phyloP scores from a whole-genome alignment of 352 stramenopile species.

The Phytophthora cryptogea region DNA sequence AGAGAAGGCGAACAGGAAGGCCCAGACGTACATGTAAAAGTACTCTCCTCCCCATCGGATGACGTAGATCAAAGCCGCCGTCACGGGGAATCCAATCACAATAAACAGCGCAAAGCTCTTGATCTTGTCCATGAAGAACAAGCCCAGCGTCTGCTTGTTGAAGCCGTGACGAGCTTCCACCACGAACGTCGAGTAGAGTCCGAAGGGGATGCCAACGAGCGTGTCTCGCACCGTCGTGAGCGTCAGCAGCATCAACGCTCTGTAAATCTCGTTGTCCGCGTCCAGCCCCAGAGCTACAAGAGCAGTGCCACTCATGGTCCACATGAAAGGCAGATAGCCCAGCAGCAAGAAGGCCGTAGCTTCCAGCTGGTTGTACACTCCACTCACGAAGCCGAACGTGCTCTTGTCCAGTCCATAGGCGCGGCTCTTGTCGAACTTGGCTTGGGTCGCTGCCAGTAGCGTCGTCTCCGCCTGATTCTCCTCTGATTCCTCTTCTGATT shows the following conservation, averaged over 20 bases:
- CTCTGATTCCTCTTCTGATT: conserved; percentile 25
- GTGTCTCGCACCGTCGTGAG: conserved; percentile 71
- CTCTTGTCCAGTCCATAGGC: conserved; percentile 97
- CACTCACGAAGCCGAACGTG: conserved; percentile 92
- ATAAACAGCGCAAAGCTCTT: conserved; percentile 92
- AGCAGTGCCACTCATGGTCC: conserved; percentile 81
- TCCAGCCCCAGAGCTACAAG: conserved; percentile 62
- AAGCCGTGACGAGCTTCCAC: conserved; percentile 97
- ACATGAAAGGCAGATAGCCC: conserved; percentile 94
- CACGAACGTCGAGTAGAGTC: conserved; percentile 95
- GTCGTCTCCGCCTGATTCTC: conserved; percentile 39
- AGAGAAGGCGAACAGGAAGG: conserved; percentile 93
- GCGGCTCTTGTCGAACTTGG: conserved; percentile 94
- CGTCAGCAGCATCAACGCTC: conserved; percentile 71
- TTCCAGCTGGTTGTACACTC: conserved; percentile 86
- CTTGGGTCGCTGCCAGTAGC: conserved; percentile 85
- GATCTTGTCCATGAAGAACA: conserved; percentile 97
- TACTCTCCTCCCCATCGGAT: conserved; percentile 72
- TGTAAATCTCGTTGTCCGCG: conserved; percentile 82
- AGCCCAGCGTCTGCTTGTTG: conserved; percentile 95
- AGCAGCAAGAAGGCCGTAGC: conserved; percentile 87
- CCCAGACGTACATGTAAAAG: conserved; percentile 95
- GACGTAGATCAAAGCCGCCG: conserved; percentile 65
- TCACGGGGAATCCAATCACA: conserved; percentile 74
- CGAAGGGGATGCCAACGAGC: conserved; percentile 66